A percentile compares a stretch with the other conserved stretches of the same genome.
phyloP scores from a whole-genome alignment of 192 early-diverging fungal species.

The Rhizophagus sp. region DNA sequence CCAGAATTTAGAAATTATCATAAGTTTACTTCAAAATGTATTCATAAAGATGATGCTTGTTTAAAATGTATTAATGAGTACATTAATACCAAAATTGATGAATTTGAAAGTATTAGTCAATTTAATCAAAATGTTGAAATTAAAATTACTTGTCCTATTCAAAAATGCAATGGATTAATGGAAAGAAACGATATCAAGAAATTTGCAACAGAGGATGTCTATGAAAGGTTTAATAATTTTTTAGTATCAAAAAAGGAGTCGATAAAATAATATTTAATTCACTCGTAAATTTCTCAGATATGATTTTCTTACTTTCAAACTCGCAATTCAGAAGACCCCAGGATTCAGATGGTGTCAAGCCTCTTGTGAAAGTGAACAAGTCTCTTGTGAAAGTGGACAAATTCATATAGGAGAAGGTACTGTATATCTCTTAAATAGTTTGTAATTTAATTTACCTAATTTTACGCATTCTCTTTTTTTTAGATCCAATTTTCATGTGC shows the following conservation, averaged over 20 bases:
- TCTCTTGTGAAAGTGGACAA: neutral
- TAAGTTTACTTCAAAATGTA: neutral
- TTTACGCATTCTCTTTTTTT: neutral
- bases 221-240: neutral
- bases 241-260: neutral
- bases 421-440: no score
- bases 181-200: constrained; percentile 2
- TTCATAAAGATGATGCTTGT: neutral
- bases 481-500: constrained; percentile 16
- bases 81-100: no score
- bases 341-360: constrained; percentile 7
- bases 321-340: neutral
- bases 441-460: neutral
- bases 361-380: no score
- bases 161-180: neutral
- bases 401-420: constrained; percentile 12
- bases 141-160: neutral
- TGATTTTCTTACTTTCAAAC: neutral
- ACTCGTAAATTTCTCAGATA: neutral
- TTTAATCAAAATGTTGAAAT: no score
- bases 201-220: neutral
- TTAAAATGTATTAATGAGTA: neutral
- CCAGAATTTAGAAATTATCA: no score
- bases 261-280: no score
- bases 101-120: no score